A percentile compares a stretch with the other conserved stretches of the same genome.
Evolutionary conservation across 1,139 yeast species (phyloP).

Genomic region (Debaryomyces sp.): DNA sequence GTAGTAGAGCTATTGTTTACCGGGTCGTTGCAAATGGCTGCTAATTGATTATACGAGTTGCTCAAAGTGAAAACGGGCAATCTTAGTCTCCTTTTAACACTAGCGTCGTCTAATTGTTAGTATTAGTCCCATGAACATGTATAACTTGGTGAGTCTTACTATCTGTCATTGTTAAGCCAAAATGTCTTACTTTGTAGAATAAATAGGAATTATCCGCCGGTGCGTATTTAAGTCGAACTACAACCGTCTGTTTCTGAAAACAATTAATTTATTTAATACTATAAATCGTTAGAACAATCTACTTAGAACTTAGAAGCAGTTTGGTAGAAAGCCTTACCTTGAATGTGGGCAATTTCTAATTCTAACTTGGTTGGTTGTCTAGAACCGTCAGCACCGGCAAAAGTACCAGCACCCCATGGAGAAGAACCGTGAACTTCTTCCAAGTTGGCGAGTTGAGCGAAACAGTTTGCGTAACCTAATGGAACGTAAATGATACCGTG

Average conservation of each 20-base stretch:
- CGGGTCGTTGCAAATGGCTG: not conserved
- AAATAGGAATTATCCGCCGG: not conserved
- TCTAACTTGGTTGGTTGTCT: constrained; percentile 72
- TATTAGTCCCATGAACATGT: not conserved
- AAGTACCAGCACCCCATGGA: constrained; percentile 88
- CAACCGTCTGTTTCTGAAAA: not conserved
- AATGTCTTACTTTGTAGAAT: not conserved
- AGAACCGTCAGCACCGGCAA: constrained; percentile 79
- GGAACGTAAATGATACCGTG: constrained; percentile 84
- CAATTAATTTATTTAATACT: not conserved
- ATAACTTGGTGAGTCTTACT: not conserved
- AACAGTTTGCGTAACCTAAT: constrained; percentile 70
- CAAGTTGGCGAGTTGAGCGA: constrained; percentile 59
- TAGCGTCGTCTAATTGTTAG: not conserved
- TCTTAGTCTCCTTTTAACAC: not conserved
- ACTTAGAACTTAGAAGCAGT: constrained; percentile 27
- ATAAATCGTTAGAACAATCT: not conserved
- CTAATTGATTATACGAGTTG: not conserved
- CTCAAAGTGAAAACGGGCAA: not conserved
- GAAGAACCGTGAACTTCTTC: constrained; percentile 81
- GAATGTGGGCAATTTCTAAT: constrained; percentile 59
- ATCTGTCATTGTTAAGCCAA: not conserved
- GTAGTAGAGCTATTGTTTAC: not conserved
- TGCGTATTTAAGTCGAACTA: not conserved
- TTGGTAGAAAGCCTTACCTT: constrained; percentile 66